Evolutionary conservation across 2,329 filamentous ascomycete genomes (phyloP), one percentile per base, ranked within the genome.

Genomic region (Fusarium sororula): DNA sequence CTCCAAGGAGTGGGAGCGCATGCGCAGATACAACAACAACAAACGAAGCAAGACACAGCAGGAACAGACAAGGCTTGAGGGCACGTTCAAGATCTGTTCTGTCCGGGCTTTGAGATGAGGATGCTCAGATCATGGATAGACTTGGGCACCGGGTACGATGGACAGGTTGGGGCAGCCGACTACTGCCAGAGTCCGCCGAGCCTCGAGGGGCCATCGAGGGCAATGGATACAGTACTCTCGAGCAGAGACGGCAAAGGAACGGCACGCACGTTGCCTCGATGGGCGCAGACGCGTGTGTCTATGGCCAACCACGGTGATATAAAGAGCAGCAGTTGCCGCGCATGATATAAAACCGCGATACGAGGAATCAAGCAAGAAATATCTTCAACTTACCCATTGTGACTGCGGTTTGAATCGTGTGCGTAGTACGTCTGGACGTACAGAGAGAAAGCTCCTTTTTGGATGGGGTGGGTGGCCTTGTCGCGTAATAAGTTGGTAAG

Each of bases 361-460:
- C 42, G 45, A 65, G 41, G 41, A 41, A 66, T 44, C 66, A 73
- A 75, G 74, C 76, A 74, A 73, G 70, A 68, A 74, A 75, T 59
- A 66, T 71, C 61, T 69, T 72, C 70, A 70, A 79, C 77, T 66
- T 79, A 79, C 77, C 77, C 77, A 79, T 79, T 73, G 73, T 75
- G 76, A 75, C 66, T 73, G 61, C 57, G 63, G 55, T 75, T 47
- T 69, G 57, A 42, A 70, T 70, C 70, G 65, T 58, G 70, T 70
- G 63, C 56, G 71, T 74, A 59, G 58, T 72, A 74, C 58, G 71
- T 68, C 51, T 68, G 56, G 59, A 74, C 26, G 71, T 74, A 75
- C 74, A 77, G 73, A 75, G 62, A 67, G 68, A 74, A 73, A 67
- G 53, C 63, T 75, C 67, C 54, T 73, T 75, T 71, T 74, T 68